Evolutionary conservation across 1,284 basidiomycete genomes (phyloP), one percentile per base, ranked within the genome.

Genomic region (Apiotrichum brassicae): DNA sequence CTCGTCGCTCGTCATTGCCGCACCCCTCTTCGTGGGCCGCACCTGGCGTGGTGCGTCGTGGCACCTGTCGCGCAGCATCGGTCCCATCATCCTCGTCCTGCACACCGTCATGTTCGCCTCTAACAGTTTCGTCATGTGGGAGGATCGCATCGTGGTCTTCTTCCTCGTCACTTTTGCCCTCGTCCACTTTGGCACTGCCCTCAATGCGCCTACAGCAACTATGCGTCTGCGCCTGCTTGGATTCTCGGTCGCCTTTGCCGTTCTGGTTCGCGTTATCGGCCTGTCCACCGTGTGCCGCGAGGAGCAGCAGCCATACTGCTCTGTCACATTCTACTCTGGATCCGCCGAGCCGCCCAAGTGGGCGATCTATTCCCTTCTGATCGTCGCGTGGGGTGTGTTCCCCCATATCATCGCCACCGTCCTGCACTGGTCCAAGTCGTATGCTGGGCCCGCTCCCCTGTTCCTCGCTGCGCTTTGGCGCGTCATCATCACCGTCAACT

Each of bases 81-180:
- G 66, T 69, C 48, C 78, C 73, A 19, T 85, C 23, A 68, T 79
- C 35, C 78, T 87, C 42, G 54, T 82, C 50, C 72, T 90, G 6
- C 87, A 93, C 59, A 72, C 82, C 3, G 48, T 85, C 5, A 77
- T 83, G 3, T 90, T 91, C 70, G 79, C 85, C 12, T 92, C 89
- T 22, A 98, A 97, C 75, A 95, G 91, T 0, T 95, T 89, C 75
- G 87, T 87, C 26, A 82, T 98, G 67, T 97, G 91, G 87, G 95
- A 98, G 78, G 93, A 97, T 68, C 80, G 81, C 30, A 77, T 90
- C 46, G 78, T 87, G 7, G 79, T 82, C 3, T 92, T 84, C 77
- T 78, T 95, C 45, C 75, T 85, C 43, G 70, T 84, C 43, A 79
- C 86, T 13, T 56, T 71, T 20, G 58, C 72, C 2, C 77, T 84